Conservation (phyloP, 768 basidiomycete species). For the Filobasidium floriforme region DNA sequence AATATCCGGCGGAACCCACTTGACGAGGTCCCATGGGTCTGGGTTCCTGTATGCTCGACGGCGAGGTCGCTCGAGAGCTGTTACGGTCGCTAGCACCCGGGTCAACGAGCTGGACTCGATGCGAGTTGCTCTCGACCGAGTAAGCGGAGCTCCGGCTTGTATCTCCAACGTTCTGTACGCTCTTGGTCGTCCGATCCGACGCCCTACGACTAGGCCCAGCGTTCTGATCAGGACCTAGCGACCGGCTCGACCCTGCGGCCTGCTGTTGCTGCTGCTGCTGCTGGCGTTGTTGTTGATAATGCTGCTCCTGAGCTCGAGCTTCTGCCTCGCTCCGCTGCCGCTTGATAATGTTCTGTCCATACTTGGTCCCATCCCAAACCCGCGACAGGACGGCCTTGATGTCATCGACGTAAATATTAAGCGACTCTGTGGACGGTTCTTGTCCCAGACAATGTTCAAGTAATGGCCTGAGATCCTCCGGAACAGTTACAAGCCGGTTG, state of each 20-base stretch:
- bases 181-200: neutral
- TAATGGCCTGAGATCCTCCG: constrained; percentile 76
- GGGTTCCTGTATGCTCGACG: constrained; percentile 6
- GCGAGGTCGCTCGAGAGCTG: neutral
- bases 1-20: neutral
- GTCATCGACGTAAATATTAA: constrained; percentile 50
- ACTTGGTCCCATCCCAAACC: constrained; percentile 1
- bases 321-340: constrained; percentile 6
- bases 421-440: constrained; percentile 73
- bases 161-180: constrained; percentile 36
- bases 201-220: neutral
- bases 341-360: neutral
- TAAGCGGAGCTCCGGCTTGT: constrained; percentile 35
- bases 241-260: neutral
- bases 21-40: neutral
- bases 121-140: neutral
- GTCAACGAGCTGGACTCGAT: neutral
- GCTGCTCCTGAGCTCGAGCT: neutral
- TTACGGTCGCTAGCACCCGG: neutral
- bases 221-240: neutral
- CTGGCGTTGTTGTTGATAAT: neutral
- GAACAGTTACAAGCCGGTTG: constrained; percentile 80
- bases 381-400: constrained; percentile 1
- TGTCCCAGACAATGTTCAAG: constrained; percentile 88
- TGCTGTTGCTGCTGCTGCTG: constrained; percentile 14